A percentile compares a stretch with the other conserved stretches of the same genome.
Conservation (phyloP, 768 basidiomycete species). For the Tulasnella sp. region DNA sequence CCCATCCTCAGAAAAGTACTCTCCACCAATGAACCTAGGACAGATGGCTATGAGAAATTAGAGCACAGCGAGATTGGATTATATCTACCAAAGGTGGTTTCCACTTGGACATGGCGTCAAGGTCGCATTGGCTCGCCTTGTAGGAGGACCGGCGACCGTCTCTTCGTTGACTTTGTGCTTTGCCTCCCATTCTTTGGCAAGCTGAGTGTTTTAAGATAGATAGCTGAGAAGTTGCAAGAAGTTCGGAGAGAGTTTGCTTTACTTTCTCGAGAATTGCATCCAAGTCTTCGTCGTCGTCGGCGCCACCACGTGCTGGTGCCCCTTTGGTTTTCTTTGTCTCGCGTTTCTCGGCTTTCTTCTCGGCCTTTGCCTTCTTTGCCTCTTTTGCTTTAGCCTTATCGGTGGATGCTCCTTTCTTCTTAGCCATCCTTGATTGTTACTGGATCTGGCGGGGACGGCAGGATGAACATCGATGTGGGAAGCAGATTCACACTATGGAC, state of each 20-base stretch:
- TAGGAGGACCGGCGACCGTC: conserved; percentile 72
- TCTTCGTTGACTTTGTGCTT: conserved; percentile 75
- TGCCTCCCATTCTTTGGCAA: conserved; percentile 66
- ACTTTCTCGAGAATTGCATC: conserved; percentile 80
- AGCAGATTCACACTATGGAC: too few species aligned
- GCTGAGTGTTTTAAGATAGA: conserved; percentile 45
- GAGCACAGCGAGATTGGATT: conserved; percentile 24
- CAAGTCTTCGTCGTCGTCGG: conserved; percentile 58
- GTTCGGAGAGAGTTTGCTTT: conserved; percentile 19
- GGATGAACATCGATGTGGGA: too few species aligned
- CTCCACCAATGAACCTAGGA: conserved; percentile 58
- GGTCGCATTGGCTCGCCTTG: conserved; percentile 74
- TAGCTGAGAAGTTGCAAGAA: background rate
- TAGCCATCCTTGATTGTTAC: conserved; percentile 36
- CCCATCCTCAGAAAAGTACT: conserved; percentile 80
- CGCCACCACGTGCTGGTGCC: conserved; percentile 34
- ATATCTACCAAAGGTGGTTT: conserved; percentile 56
- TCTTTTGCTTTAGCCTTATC: conserved; percentile 42
- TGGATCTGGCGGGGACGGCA: background rate
- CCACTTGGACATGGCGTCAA: conserved; percentile 72
- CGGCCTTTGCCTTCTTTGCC: conserved; percentile 52
- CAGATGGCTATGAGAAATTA: background rate
- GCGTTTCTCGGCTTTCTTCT: conserved; percentile 45
- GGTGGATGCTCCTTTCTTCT: conserved; percentile 42
- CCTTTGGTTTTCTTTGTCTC: conserved; percentile 34